Base-by-base conservation (phyloP, 768 basidiomycete species). In the Leccinum olivaceopallidum region DNA sequence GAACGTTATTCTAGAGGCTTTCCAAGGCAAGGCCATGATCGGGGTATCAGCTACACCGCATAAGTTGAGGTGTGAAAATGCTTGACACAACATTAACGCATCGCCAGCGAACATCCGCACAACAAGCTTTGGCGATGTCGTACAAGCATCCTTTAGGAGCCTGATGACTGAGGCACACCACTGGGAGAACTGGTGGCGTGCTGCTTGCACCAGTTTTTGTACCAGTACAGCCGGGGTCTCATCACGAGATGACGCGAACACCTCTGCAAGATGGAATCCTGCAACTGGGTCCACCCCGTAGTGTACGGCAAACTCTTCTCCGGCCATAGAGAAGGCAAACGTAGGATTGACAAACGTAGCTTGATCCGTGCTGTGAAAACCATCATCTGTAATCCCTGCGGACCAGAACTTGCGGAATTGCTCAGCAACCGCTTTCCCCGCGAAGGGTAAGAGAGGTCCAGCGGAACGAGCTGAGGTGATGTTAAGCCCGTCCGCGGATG, bases 231-330 rank as follows among this genome's bases (percentile, higher is more conserved):
- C 13, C 8, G 56, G 53, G 2, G 60, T 37, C 28, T 67, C 61
- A 0, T 20, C 39, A 28, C 13, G 49, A 20, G 58, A 50, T 24
- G 58, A 54, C 12, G 65, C 65, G 22, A 74, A 58, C 13, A 56
- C 47, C 39, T 75, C 71, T n/a, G 71, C 75, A 14, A 73, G 66
- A 61, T 75, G 73, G 50, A 76, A 74, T 30, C 73, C 73, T 3
- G 62, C 57, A 4, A 74, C 56, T 12, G 73, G 69, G 55, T 74
- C 75, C 8, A 57, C 62, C 18, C 67, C 75, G 52, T 71, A 76
- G 42, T 73, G 75, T 3, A 73, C 65, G 20, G 67, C 52, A 8
- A 71, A 73, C 52, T 59, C 51, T 0, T 73, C 66, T 18, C 66
- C 59, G 2, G 64, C 55, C 14, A 49, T 13, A 22, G 73, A 75